Conservation (phyloP, 306 rosid species). For the Castanospermum australe region DNA sequence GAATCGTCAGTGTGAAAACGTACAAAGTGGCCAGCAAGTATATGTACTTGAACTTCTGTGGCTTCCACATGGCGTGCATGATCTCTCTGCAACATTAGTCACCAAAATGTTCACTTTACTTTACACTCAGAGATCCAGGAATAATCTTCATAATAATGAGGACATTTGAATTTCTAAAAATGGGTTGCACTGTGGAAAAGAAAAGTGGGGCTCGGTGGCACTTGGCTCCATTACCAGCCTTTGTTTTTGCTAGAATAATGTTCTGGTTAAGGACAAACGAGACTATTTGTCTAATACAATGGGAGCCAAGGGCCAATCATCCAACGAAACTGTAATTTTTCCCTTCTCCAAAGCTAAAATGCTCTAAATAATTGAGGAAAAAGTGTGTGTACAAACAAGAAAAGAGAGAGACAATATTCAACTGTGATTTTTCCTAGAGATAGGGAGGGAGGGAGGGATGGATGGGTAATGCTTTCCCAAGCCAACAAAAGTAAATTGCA, state of each 20-base stretch:
- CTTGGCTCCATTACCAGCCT: constrained; percentile 15
- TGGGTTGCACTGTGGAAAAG: neutral
- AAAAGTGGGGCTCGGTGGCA: neutral
- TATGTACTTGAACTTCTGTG: constrained; percentile 88
- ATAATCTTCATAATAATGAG: constrained; percentile 16
- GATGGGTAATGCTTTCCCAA: constrained; percentile 21
- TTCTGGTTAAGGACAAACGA: no score
- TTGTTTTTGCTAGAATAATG: no score
- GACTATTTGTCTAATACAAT: neutral
- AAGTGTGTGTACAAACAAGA: neutral
- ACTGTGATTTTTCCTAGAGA: constrained; percentile 12
- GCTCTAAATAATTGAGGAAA: neutral
- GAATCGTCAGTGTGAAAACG: constrained; percentile 86
- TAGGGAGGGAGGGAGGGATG: neutral
- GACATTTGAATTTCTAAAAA: constrained; percentile 24
- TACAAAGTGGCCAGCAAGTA: constrained; percentile 87
- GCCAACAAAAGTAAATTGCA: constrained; percentile 36
- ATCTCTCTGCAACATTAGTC: constrained; percentile 63
- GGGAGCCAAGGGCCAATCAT: neutral
- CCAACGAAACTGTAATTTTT: neutral
- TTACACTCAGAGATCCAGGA: neutral
- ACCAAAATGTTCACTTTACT: constrained; percentile 8
- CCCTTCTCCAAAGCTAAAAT: neutral
- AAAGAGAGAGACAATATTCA: neutral
- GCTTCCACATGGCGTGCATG: constrained; percentile 99